These are phyloP conservation scores for Backusella psychrophila DNA, from an alignment of 192 early-diverging fungal genomes.

Conservation along the genomic window DNA sequence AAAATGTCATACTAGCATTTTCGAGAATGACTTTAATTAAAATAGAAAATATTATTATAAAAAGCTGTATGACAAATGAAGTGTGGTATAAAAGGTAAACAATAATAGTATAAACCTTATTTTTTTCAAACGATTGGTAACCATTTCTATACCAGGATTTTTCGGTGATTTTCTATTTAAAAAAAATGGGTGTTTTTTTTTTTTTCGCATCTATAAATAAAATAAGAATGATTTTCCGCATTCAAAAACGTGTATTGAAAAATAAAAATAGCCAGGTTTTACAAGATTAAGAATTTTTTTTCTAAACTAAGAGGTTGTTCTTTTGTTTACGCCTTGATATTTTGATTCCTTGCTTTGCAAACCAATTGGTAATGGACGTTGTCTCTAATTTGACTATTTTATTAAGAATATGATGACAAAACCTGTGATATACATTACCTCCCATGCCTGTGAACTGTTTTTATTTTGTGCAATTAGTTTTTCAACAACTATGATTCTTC, in stretches of 20 bases:
- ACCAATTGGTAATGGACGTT: not conserved
- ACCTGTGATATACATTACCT: not conserved
- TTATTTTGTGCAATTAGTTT: not conserved
- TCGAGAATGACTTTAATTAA: not conserved
- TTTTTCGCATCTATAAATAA: not conserved
- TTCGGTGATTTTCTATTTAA: not conserved
- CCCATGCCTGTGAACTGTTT: not conserved
- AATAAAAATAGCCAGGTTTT: too few species aligned
- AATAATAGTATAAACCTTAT: not conserved
- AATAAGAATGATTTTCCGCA: not conserved
- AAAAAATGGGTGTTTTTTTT: not conserved
- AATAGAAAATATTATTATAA: not conserved
- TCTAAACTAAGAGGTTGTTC: not conserved
- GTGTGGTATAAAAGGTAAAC: not conserved
- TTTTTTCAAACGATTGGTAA: not conserved
- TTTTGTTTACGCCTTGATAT: constrained; percentile 6
- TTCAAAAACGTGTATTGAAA: not conserved
- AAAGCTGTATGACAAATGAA: not conserved
- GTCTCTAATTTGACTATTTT: not conserved
- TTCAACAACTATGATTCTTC: not conserved
- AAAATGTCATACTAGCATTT: not conserved
- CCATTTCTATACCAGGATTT: not conserved
- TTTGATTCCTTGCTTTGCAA: not conserved
- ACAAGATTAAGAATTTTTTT: not conserved
- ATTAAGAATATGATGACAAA: not conserved